Evolutionary conservation across 257 asterid genomes (phyloP).

Genomic region (Lavandula angustifolia): DNA sequence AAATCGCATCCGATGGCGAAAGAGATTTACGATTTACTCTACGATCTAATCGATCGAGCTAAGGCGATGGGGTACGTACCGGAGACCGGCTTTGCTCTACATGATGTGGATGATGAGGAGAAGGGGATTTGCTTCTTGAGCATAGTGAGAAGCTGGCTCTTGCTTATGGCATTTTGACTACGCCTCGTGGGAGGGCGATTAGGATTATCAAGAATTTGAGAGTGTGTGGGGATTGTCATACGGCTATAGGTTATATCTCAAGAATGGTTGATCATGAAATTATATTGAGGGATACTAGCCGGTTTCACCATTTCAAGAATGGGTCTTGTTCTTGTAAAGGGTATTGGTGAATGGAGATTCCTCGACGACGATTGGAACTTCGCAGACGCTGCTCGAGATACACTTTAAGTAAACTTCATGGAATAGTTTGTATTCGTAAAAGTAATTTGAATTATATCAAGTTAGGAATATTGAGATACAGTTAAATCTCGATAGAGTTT

Average conservation of each 20-base stretch:
- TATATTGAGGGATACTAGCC: constrained; percentile 82
- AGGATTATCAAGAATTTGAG: constrained; percentile 91
- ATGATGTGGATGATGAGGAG: constrained; percentile 97
- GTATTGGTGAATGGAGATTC: constrained; percentile 60
- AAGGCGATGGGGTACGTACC: constrained; percentile 85
- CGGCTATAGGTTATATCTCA: constrained; percentile 67
- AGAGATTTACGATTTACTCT: constrained; percentile 59
- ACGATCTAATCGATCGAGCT: constrained; percentile 57
- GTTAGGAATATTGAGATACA: too few relatives aligned
- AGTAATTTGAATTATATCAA: too few relatives aligned
- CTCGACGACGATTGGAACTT: neutral
- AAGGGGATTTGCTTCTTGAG: constrained; percentile 69
- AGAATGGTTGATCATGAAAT: constrained; percentile 72
- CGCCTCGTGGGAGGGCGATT: constrained; percentile 74
- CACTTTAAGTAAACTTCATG: too few relatives aligned
- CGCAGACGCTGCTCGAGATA: too few relatives aligned
- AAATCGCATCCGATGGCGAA: constrained; percentile 74
- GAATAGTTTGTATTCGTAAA: too few relatives aligned
- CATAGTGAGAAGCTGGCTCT: constrained; percentile 97
- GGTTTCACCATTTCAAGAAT: constrained; percentile 85
- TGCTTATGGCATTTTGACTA: constrained; percentile 81
- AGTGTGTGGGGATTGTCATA: constrained; percentile 88
- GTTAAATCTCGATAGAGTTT: too few relatives aligned
- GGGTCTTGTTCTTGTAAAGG: constrained; percentile 92
- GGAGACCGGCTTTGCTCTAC: constrained; percentile 85